These are phyloP conservation scores for Stephania cephalantha DNA, from an alignment of 164 flowering plant genomes.

Conservation along the genomic window DNA sequence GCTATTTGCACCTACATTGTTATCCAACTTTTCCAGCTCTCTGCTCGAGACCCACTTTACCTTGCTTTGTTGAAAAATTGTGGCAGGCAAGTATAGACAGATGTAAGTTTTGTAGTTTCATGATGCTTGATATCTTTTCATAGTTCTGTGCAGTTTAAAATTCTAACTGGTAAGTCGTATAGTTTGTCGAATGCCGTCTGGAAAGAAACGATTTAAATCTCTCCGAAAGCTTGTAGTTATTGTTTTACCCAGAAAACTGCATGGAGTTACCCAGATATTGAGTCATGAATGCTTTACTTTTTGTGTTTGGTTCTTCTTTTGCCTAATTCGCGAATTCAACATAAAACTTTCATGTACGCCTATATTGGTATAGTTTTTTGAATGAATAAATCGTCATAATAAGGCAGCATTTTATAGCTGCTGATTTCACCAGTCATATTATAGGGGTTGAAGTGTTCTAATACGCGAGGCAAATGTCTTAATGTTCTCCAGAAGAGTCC, in stretches of 20 bases:
- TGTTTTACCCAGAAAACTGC: not conserved
- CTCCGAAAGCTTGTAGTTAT: not conserved
- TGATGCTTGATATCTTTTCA: not conserved
- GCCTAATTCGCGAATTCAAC: too few species aligned
- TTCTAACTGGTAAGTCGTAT: too few species aligned
- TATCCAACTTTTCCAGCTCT: constrained; percentile 47
- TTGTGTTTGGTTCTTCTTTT: too few species aligned
- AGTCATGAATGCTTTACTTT: too few species aligned
- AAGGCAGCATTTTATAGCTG: too few species aligned
- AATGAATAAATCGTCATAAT: too few species aligned
- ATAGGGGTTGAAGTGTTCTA: too few species aligned
- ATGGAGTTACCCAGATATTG: not conserved
- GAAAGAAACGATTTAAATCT: not conserved
- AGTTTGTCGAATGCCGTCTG: not conserved
- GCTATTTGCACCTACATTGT: constrained; percentile 61
- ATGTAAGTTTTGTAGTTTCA: not conserved
- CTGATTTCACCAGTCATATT: too few species aligned
- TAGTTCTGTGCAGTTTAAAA: not conserved
- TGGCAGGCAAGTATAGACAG: constrained; percentile 52
- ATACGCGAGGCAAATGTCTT: too few species aligned
- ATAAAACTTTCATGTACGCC: too few species aligned
- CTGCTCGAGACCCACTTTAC: constrained; percentile 57
- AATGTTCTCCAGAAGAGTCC: too few species aligned
- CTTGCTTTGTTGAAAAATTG: constrained; percentile 42
- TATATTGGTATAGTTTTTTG: too few species aligned